Conservation (phyloP, 2,329 filamentous ascomycete species). For the Dactylellina parvicollis region DNA sequence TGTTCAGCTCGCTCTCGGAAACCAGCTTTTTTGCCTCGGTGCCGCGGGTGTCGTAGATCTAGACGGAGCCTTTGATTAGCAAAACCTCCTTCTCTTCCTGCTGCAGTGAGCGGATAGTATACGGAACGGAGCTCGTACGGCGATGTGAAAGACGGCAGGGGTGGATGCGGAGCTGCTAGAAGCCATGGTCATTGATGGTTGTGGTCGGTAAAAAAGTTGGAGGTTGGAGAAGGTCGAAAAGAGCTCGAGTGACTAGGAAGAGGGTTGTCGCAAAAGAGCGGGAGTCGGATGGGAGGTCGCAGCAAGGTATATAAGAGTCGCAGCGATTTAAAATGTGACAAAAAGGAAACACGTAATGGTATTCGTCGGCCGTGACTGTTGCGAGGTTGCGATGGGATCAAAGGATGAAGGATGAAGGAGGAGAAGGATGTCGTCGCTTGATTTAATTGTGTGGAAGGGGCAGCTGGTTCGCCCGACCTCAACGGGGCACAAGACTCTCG, state of each 20-base stretch:
- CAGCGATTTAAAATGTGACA: background rate
- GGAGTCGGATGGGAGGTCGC: background rate
- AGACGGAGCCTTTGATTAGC: background rate
- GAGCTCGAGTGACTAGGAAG: too few species aligned
- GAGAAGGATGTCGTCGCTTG: conserved; percentile 2
- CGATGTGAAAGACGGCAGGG: conserved; percentile 47
- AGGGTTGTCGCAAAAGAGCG: background rate
- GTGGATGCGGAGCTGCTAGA: conserved; percentile 24
- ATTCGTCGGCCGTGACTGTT: background rate
- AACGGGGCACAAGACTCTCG: background rate
- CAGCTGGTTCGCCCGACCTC: background rate
- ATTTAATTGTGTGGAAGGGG: background rate
- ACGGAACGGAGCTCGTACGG: conserved; percentile 10
- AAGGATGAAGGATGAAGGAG: background rate
- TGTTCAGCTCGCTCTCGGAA: conserved; percentile 33
- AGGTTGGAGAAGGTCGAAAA: conserved; percentile 14
- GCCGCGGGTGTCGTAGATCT: conserved; percentile 40
- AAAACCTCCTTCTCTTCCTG: background rate
- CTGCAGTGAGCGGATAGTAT: background rate
- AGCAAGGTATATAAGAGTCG: background rate
- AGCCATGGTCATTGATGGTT: conserved; percentile 12
- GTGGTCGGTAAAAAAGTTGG: background rate
- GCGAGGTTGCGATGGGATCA: background rate
- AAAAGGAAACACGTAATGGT: conserved; percentile 4
- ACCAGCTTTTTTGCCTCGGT: conserved; percentile 38